Conservation (phyloP, 2,329 filamentous ascomycete species). For the Thielaviopsis musarum region DNA sequence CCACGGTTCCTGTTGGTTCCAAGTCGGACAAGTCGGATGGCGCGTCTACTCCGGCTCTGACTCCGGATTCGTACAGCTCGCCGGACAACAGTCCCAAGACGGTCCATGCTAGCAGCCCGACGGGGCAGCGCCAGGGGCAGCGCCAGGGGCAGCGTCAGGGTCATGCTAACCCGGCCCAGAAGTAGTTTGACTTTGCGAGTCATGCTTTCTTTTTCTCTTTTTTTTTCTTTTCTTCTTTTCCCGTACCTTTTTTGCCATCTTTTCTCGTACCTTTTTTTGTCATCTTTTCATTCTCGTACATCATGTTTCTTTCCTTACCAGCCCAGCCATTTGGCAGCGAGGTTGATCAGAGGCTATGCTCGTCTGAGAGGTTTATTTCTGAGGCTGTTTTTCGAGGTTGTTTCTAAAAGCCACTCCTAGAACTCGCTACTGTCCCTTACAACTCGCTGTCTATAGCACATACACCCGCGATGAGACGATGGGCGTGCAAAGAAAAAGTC, state of each 20-base stretch:
- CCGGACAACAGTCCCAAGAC: conserved; percentile 24
- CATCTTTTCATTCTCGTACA: background rate
- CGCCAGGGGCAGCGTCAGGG: conserved; percentile 28
- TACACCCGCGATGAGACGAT: no score
- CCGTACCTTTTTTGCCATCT: conserved; percentile 1
- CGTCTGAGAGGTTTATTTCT: no score
- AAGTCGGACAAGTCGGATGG: conserved; percentile 28
- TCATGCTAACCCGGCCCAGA: background rate
- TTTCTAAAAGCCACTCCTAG: no score
- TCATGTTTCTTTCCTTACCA: background rate
- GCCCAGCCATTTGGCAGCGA: no score
- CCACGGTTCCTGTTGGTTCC: conserved; percentile 14
- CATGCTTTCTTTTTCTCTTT: conserved; percentile 4
- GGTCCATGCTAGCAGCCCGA: conserved; percentile 44
- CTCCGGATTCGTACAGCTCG: conserved; percentile 29
- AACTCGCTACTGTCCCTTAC: no score
- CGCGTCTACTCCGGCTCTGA: conserved; percentile 49
- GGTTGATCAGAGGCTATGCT: no score
- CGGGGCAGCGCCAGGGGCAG: conserved; percentile 32
- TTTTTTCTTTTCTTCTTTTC: conserved; percentile 3
- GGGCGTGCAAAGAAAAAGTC: no score
- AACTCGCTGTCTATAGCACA: background rate
- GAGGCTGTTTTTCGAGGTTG: no score
- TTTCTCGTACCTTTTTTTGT: conserved; percentile 1
- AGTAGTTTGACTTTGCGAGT: background rate